phyloP scores from a whole-genome alignment of 1,139 yeast genomes.

The Candida sanyaensis region DNA sequence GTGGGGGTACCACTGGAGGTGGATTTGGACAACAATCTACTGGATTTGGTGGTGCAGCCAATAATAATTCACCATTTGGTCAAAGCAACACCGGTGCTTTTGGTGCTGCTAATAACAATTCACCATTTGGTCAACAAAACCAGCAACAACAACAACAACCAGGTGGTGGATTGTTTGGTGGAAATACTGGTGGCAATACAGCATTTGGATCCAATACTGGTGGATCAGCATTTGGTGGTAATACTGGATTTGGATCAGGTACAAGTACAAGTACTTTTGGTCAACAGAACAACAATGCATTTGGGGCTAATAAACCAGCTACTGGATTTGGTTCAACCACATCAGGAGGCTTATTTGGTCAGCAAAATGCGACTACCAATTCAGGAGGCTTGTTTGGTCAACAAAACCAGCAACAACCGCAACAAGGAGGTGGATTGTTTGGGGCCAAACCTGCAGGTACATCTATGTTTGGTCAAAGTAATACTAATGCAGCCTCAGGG shows the following conservation, averaged over 20 bases:
- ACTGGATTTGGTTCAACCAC: constrained; percentile 19
- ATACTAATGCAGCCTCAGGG: constrained; percentile 5
- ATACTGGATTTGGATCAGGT: constrained; percentile 22
- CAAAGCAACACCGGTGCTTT: constrained; percentile 7
- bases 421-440: constrained; percentile 22
- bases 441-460: constrained; percentile 20
- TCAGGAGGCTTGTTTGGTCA: constrained; percentile 35
- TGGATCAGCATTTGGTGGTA: constrained; percentile 14
- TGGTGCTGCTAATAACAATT: constrained; percentile 13
- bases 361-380: constrained; percentile 15
- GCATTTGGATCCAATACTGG: constrained; percentile 20
- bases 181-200: constrained; percentile 4
- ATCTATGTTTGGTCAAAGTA: constrained; percentile 15
- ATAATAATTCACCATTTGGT: constrained; percentile 14
- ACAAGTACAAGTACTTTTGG: constrained; percentile 18
- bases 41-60: constrained; percentile 20
- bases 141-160: constrained; percentile 13
- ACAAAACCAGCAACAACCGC: constrained; percentile 13
- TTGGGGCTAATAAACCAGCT: constrained; percentile 21
- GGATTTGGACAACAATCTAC: constrained; percentile 24
- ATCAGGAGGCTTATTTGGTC: constrained; percentile 18
- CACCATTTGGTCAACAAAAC: constrained; percentile 15
- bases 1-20: constrained; percentile 1
- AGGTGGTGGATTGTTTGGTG: constrained; percentile 22
- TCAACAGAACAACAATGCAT: constrained; percentile 17